These are phyloP conservation scores for Stemphylium beticola DNA, from an alignment of 2,329 filamentous ascomycete species.

Conservation along the genomic window DNA sequence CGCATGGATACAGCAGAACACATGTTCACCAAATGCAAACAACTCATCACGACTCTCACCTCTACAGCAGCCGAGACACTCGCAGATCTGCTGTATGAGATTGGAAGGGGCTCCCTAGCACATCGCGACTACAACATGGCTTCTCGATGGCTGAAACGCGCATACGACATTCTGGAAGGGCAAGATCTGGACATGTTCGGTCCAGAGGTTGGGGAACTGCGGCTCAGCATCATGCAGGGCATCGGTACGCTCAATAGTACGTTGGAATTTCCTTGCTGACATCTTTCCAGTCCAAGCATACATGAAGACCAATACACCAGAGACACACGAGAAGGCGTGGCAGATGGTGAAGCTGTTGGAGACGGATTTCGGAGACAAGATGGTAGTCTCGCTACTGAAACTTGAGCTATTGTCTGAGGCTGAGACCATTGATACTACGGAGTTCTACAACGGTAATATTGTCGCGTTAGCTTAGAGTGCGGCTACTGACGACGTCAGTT, in stretches of 20 bases:
- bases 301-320: slow-evolving; percentile 55
- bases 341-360: slow-evolving; percentile 68
- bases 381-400: slow-evolving; percentile 70
- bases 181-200: slow-evolving; percentile 64
- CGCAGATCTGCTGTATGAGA: slow-evolving; percentile 72
- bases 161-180: slow-evolving; percentile 63
- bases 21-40: slow-evolving; percentile 69
- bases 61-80: slow-evolving; percentile 64
- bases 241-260: slow-evolving; percentile 38
- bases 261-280: slow-evolving; percentile 11
- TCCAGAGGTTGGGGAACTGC: slow-evolving; percentile 67
- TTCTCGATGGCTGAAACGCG: slow-evolving; percentile 75
- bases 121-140: slow-evolving; percentile 63
- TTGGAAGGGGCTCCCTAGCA: slow-evolving; percentile 67
- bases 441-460: slow-evolving; percentile 51
- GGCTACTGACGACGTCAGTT: slow-evolving; percentile 46
- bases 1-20: slow-evolving; percentile 79
- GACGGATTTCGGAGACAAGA: slow-evolving; percentile 66
- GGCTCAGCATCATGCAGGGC: slow-evolving; percentile 68
- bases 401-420: slow-evolving; percentile 68
- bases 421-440: slow-evolving; percentile 42
- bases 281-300: slow-evolving; percentile 59
- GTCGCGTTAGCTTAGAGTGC: not conserved
- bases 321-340: slow-evolving; percentile 59
- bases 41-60: slow-evolving; percentile 51